A percentile compares a stretch with the other conserved stretches of the same genome.
phyloP scores from a whole-genome alignment of 805 yeast species.

The Zygosaccharomyces pseudorouxii region DNA sequence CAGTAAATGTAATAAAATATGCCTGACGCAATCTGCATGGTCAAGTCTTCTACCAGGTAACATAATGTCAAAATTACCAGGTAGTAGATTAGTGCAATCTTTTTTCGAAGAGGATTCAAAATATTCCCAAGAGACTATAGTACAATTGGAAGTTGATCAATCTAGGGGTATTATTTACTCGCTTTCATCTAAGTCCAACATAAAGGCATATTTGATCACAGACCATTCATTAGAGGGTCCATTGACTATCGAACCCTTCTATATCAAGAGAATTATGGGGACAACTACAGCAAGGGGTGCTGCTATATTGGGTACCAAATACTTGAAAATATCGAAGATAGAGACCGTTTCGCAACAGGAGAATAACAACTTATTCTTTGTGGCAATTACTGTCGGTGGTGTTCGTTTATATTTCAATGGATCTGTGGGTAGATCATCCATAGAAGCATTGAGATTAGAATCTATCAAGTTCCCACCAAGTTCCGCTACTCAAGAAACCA shows the following conservation, averaged over 20 bases:
- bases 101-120: slow-evolving; percentile 33
- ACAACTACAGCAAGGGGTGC: slow-evolving; percentile 47
- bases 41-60: slow-evolving; percentile 48
- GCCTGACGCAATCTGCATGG: slow-evolving; percentile 67
- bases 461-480: slow-evolving; percentile 65
- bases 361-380: slow-evolving; percentile 62
- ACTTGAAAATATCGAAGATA: slow-evolving; percentile 52
- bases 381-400: slow-evolving; percentile 81
- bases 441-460: slow-evolving; percentile 41
- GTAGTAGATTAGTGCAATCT: slow-evolving; percentile 36
- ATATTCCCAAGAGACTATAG: slow-evolving; percentile 50
- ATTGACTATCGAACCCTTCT: slow-evolving; percentile 34
- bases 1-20: slow-evolving; percentile 75
- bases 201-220: slow-evolving; percentile 64
- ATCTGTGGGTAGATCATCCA: slow-evolving; percentile 32
- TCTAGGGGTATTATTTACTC: slow-evolving; percentile 75
- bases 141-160: slow-evolving; percentile 67
- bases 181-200: slow-evolving; percentile 72
- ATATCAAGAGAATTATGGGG: slow-evolving; percentile 38
- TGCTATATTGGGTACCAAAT: slow-evolving; percentile 52
- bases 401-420: slow-evolving; percentile 61
- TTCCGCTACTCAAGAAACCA: slow-evolving; percentile 30
- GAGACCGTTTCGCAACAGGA: slow-evolving; percentile 46
- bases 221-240: slow-evolving; percentile 42
- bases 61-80: slow-evolving; percentile 35